Evolutionary conservation across 2,329 filamentous ascomycete genomes (phyloP), one percentile per base, ranked within the genome.

Genomic region (Sordariomycetes sp.): DNA sequence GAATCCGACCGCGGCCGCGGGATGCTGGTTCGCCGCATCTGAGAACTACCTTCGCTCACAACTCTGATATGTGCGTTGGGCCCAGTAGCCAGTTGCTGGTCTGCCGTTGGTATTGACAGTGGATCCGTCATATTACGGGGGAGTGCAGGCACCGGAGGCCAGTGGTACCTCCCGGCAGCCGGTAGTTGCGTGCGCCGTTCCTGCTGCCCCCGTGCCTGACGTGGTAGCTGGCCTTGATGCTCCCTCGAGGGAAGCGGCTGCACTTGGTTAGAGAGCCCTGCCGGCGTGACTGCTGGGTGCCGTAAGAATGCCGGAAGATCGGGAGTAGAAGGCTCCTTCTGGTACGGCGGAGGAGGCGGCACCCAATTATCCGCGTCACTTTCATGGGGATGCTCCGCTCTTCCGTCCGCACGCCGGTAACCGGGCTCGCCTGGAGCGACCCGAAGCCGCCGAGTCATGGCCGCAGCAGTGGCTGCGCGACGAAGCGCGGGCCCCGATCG

Each of bases 351-450:
- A 10, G 89, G 89, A 5, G 89, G 89, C 5, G 89, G 87, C 4
- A 90, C 86, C 89, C 89, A 95, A 63, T 91, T 89, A 64, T 94
- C 89, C 3, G 89, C 88, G 66, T 94, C 89, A 61, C 88, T 92
- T 69, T 94, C 89, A 67, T 94, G 88, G 3, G 89, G 89, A 62
- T 90, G 78, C 64, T 91, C 86, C 50, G 80, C 76, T 50, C 84
- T 77, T 7, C 85, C 84, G 68, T 89, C 85, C 15, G 86, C 85
- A 52, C 85, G 79, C 52, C 84, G 80, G 65, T 86, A 87, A 62
- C 84, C 72, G 52, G 84, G 76, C 45, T 71, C 76, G 1, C 81
- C 73, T 63, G 75, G 72, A 54, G 77, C 73, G 62, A 82, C 82
- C 62, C 89, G 77, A 53, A 86, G 77, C 25, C 82, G 79, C 57